Conservation (phyloP, 345 rosid genomes). For the Corchorus capsularis region DNA sequence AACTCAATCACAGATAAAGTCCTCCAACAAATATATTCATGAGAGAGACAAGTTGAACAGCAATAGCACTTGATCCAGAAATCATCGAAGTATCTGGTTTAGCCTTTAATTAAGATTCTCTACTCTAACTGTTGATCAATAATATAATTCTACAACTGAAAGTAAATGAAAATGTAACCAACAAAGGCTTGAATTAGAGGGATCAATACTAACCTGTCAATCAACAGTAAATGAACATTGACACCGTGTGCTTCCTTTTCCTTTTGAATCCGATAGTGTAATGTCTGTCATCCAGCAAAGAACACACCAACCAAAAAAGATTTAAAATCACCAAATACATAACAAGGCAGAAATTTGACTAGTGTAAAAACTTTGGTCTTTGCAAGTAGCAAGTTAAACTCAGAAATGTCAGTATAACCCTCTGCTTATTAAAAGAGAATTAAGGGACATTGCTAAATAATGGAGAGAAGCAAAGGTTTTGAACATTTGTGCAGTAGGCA, state of each 20-base stretch:
- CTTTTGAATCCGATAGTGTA: conserved; percentile 49
- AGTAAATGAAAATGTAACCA: background rate
- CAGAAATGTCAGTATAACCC: background rate
- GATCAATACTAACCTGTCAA: conserved; percentile 64
- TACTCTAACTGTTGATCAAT: background rate
- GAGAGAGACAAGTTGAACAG: background rate
- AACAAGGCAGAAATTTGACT: background rate
- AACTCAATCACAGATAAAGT: background rate
- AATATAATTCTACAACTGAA: background rate
- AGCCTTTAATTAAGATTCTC: background rate
- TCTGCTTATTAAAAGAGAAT: background rate
- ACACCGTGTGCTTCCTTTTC: conserved; percentile 48
- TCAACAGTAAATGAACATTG: conserved; percentile 56
- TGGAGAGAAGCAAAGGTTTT: background rate
- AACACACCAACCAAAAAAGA: background rate
- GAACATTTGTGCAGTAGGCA: background rate
- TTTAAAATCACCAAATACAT: background rate
- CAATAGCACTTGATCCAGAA: background rate
- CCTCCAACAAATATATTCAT: background rate
- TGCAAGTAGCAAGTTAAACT: background rate
- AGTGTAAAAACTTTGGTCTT: background rate
- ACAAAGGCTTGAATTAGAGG: conserved; percentile 13
- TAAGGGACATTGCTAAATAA: background rate
- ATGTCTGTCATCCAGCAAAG: conserved; percentile 46
- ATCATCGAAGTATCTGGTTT: background rate